These are phyloP conservation scores for Fusarium concolor DNA, from an alignment of 2,329 filamentous ascomycete genomes.

Conservation along the genomic window DNA sequence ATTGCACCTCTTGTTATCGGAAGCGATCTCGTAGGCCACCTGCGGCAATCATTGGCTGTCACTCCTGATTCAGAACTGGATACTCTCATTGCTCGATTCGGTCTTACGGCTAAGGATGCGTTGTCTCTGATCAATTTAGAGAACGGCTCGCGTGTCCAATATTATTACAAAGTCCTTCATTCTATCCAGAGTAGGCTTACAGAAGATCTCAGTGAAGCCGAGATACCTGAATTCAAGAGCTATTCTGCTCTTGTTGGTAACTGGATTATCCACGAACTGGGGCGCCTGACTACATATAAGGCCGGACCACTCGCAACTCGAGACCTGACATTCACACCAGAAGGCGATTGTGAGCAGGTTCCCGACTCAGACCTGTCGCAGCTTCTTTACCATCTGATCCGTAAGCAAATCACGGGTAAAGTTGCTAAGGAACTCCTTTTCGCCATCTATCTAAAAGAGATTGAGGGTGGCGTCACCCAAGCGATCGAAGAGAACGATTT, in stretches of 20 bases:
- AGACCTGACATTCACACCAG: slow-evolving; percentile 55
- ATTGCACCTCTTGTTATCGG: slow-evolving; percentile 83
- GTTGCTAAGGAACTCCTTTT: slow-evolving; percentile 70
- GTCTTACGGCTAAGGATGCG: slow-evolving; percentile 83
- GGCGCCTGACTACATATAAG: slow-evolving; percentile 70
- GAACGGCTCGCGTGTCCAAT: slow-evolving; percentile 82
- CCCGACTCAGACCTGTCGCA: slow-evolving; percentile 62
- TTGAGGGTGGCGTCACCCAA: slow-evolving; percentile 57
- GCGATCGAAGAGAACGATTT: slow-evolving; percentile 61
- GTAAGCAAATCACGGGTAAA: slow-evolving; percentile 64
- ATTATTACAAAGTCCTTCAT: slow-evolving; percentile 77
- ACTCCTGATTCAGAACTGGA: slow-evolving; percentile 78
- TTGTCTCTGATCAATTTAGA: slow-evolving; percentile 82
- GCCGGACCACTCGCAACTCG: slow-evolving; percentile 49
- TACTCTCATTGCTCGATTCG: slow-evolving; percentile 71
- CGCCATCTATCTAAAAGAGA: slow-evolving; percentile 61
- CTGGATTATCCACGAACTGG: slow-evolving; percentile 81
- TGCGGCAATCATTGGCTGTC: slow-evolving; percentile 73
- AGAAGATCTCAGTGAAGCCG: slow-evolving; percentile 31
- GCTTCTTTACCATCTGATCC: slow-evolving; percentile 62
- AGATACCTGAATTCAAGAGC: slow-evolving; percentile 47
- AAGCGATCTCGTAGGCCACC: slow-evolving; percentile 72
- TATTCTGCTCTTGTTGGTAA: slow-evolving; percentile 66
- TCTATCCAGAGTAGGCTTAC: slow-evolving; percentile 53
- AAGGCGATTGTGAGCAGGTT: slow-evolving; percentile 61